These are phyloP conservation scores for Butyriboletus regius DNA, from an alignment of 1,284 basidiomycete genomes.

Conservation along the genomic window DNA sequence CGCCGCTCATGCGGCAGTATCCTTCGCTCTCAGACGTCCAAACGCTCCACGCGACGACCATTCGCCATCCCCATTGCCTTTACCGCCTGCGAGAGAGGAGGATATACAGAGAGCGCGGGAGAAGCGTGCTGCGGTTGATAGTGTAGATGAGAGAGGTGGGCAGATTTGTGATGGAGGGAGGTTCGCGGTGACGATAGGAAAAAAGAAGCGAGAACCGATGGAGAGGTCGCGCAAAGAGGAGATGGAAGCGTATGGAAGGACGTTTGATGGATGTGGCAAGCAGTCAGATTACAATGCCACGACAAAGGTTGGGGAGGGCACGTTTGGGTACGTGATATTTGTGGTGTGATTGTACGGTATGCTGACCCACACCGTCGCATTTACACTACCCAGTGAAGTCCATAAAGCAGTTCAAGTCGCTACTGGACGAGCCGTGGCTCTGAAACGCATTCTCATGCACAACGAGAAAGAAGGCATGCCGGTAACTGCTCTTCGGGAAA, in stretches of 20 bases:
- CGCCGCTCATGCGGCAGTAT: constrained; percentile 24
- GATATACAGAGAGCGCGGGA: constrained; percentile 20
- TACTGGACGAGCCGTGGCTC: constrained; percentile 66
- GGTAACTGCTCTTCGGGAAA: constrained; percentile 94
- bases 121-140: constrained; percentile 28
- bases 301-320: constrained; percentile 87
- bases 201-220: constrained; percentile 34
- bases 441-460: constrained; percentile 94
- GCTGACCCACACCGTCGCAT: constrained; percentile 8
- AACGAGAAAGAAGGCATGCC: constrained; percentile 95
- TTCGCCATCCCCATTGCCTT: constrained; percentile 41
- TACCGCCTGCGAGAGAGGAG: constrained; percentile 23
- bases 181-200: not conserved
- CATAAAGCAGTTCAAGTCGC: constrained; percentile 71
- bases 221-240: constrained; percentile 63
- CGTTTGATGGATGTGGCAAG: constrained; percentile 70
- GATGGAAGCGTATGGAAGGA: constrained; percentile 53
- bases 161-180: constrained; percentile 7
- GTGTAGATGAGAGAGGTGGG: constrained; percentile 6
- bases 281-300: constrained; percentile 75
- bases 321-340: constrained; percentile 69
- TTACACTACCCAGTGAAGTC: constrained; percentile 59
- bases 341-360: not conserved
- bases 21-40: constrained; percentile 33
- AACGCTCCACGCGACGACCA: constrained; percentile 40